These are phyloP conservation scores for Endoconidiophora polonica DNA, from an alignment of 2,329 filamentous ascomycete genomes.

Conservation along the genomic window DNA sequence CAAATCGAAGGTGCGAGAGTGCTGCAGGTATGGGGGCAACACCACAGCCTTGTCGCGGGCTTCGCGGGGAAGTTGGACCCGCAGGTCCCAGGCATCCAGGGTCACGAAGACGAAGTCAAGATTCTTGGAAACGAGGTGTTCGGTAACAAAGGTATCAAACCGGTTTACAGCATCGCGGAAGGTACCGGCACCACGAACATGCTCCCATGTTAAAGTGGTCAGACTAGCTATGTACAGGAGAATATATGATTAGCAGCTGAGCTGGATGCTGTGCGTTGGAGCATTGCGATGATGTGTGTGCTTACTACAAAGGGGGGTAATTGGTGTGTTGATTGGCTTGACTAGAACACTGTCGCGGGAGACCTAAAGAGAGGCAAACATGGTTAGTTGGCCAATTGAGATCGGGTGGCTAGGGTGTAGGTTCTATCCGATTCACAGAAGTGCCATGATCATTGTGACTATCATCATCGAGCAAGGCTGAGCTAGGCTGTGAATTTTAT, in stretches of 20 bases:
- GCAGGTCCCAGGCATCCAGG: constrained; percentile 93
- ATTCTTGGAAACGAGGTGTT: constrained; percentile 80
- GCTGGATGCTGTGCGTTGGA: not conserved
- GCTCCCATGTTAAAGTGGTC: constrained; percentile 96
- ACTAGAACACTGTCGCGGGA: constrained; percentile 92
- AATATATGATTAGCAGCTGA: constrained; percentile 6
- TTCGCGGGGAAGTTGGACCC: constrained; percentile 92
- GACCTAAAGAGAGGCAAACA: constrained; percentile 39
- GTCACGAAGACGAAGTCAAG: constrained; percentile 97
- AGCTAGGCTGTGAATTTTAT: too few species aligned
- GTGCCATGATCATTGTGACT: not conserved
- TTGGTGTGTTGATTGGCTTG: constrained; percentile 96
- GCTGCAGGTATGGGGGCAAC: constrained; percentile 88
- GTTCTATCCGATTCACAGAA: not conserved
- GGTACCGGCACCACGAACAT: constrained; percentile 90
- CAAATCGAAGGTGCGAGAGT: constrained; percentile 92
- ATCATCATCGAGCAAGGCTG: not conserved
- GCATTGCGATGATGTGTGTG: constrained; percentile 7
- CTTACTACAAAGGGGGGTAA: constrained; percentile 95
- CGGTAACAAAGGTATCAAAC: constrained; percentile 84
- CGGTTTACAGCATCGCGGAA: constrained; percentile 94
- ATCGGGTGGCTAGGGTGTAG: not conserved
- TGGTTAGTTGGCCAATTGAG: not conserved
- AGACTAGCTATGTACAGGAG: constrained; percentile 51
- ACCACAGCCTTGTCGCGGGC: constrained; percentile 97